phyloP scores from a whole-genome alignment of 208 protist species.

The Acanthamoeba castellanii region DNA sequence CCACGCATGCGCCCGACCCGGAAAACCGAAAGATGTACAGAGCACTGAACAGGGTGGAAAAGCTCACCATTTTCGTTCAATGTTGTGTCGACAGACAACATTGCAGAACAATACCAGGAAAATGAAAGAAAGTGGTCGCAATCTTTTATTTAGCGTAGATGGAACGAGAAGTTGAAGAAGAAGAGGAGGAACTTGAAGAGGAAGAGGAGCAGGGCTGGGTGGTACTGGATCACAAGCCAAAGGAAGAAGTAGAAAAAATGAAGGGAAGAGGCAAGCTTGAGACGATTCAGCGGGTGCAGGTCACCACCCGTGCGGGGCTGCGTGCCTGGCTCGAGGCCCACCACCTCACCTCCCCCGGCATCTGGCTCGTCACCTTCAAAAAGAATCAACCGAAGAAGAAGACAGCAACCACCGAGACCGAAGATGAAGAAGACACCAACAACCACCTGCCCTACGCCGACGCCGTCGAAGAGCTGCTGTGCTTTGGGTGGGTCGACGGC shows the following conservation, averaged over 20 bases:
- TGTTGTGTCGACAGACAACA: too few relatives aligned
- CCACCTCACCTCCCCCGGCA: not conserved
- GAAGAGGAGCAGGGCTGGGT: too few relatives aligned
- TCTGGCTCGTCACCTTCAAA: conserved; percentile 21
- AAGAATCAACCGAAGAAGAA: not conserved
- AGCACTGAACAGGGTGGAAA: too few relatives aligned
- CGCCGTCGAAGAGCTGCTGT: conserved; percentile 14
- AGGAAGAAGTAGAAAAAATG: not conserved
- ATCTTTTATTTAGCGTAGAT: too few relatives aligned
- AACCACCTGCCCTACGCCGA: not conserved
- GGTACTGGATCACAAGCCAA: not conserved
- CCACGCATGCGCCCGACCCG: too few relatives aligned
- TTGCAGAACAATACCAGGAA: too few relatives aligned
- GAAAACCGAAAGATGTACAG: too few relatives aligned
- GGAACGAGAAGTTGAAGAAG: too few relatives aligned
- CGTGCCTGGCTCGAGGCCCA: not conserved
- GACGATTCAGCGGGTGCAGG: not conserved
- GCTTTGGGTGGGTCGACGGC: conserved; percentile 48
- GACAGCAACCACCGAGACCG: not conserved
- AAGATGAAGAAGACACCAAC: not conserved
- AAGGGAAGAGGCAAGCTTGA: not conserved
- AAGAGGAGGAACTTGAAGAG: too few relatives aligned
- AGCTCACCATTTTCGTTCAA: too few relatives aligned
- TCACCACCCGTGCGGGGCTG: not conserved
- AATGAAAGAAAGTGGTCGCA: too few relatives aligned